These are phyloP conservation scores for Mortierella antarctica DNA, from an alignment of 192 early-diverging fungal genomes.

Conservation along the genomic window DNA sequence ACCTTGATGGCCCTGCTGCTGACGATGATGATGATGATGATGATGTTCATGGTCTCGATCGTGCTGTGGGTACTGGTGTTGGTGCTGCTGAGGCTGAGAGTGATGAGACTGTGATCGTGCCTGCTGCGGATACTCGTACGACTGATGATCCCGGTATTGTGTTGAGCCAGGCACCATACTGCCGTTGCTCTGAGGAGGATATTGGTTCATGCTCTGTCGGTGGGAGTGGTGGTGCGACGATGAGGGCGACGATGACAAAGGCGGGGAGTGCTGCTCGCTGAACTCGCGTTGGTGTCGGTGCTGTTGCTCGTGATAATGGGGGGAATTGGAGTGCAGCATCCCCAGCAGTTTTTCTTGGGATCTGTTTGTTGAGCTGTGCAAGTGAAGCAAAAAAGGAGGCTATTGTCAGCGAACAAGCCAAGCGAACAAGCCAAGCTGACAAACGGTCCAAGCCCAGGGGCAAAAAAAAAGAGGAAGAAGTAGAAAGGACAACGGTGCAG, in stretches of 20 bases:
- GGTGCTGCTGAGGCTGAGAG: neutral
- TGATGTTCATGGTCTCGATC: neutral
- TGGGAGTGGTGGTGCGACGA: no score
- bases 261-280: neutral
- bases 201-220: neutral
- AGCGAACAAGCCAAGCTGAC: no score
- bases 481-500: neutral
- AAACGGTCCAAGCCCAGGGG: neutral
- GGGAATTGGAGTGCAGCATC: neutral
- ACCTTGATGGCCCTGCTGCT: slow-evolving; percentile 2
- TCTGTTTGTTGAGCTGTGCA: neutral
- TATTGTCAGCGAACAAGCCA: no score
- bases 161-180: neutral
- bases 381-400: no score
- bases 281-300: slow-evolving; percentile 2
- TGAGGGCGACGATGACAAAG: neutral
- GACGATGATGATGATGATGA: slow-evolving; percentile 2
- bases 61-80: slow-evolving; percentile 7
- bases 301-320: slow-evolving; percentile 7
- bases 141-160: neutral
- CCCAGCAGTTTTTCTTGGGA: slow-evolving; percentile 1
- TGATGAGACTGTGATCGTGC: neutral
- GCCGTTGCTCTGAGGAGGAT: neutral
- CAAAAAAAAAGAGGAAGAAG: neutral
- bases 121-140: neutral